Percentiles rank a stretch among this genome's conserved stretches.
Conservation (phyloP, 2,329 filamentous ascomycete species). For the Rhexocercosporidium sp. region DNA sequence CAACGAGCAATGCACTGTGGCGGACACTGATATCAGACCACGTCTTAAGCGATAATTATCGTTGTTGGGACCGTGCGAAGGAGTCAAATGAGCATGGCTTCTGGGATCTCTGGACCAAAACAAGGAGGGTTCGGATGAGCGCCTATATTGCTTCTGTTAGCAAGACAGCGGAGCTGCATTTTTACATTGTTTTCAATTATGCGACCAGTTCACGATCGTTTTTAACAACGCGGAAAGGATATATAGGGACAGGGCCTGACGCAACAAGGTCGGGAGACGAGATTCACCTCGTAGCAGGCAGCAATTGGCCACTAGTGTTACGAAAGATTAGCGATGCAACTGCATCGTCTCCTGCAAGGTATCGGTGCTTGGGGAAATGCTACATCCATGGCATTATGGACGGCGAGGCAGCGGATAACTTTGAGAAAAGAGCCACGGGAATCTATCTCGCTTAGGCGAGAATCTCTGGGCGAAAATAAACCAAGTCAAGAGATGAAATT, state of each 20-base stretch:
- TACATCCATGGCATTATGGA: not conserved
- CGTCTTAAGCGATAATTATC: not conserved
- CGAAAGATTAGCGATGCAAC: not conserved
- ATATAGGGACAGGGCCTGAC: not conserved
- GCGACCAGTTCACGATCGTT: not conserved
- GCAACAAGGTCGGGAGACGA: not conserved
- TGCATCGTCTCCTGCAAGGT: not conserved
- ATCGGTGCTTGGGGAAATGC: not conserved
- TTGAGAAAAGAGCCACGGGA: not conserved
- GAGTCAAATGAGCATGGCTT: not conserved
- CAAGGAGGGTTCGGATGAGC: too few relatives aligned
- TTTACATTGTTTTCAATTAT: not conserved
- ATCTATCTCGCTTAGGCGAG: slow-evolving; percentile 17
- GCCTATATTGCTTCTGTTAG: too few relatives aligned
- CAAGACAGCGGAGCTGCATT: not conserved
- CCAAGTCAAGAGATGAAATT: too few relatives aligned
- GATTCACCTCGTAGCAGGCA: not conserved
- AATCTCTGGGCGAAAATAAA: not conserved
- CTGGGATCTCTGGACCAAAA: not conserved
- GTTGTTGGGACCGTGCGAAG: not conserved
- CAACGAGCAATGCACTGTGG: not conserved
- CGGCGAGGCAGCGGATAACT: not conserved
- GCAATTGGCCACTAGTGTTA: not conserved
- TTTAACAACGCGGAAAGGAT: not conserved
- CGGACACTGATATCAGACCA: not conserved